Evolutionary conservation across 2,329 filamentous ascomycete species (phyloP).

Genomic region (Talaromyces islandicus): DNA sequence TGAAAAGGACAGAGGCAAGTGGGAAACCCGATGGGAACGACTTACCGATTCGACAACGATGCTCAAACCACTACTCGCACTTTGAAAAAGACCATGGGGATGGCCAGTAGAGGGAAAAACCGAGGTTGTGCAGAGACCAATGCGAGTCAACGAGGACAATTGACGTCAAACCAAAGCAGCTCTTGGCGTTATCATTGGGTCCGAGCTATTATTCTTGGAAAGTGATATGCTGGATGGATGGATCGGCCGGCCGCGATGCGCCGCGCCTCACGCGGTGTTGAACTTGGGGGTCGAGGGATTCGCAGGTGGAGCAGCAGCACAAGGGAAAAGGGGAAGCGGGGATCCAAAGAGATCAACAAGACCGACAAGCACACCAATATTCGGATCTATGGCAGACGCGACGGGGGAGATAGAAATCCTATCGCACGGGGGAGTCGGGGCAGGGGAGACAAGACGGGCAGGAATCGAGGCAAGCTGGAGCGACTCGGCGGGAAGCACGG

Average conservation of each 20-base stretch:
- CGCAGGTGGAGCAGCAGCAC: background rate
- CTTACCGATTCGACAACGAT: background rate
- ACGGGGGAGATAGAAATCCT: background rate
- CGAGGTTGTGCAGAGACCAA: background rate
- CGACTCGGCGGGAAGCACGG: background rate
- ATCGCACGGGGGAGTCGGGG: background rate
- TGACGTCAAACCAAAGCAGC: background rate
- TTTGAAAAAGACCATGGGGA: background rate
- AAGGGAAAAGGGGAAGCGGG: no score
- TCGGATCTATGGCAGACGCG: background rate
- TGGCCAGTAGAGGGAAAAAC: background rate
- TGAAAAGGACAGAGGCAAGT: background rate
- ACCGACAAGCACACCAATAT: background rate
- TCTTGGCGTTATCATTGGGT: background rate
- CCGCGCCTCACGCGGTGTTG: constrained; percentile 4
- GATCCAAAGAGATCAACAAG: background rate
- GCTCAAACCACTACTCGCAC: background rate
- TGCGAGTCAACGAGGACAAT: background rate
- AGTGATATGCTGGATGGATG: background rate
- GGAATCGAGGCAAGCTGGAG: background rate
- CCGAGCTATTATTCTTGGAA: background rate
- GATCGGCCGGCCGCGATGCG: background rate
- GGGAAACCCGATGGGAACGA: background rate
- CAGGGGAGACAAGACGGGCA: background rate
- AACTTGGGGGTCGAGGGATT: background rate